Evolutionary conservation across 1,284 basidiomycete genomes (phyloP).

Genomic region (Tylopilus orsonianus): DNA sequence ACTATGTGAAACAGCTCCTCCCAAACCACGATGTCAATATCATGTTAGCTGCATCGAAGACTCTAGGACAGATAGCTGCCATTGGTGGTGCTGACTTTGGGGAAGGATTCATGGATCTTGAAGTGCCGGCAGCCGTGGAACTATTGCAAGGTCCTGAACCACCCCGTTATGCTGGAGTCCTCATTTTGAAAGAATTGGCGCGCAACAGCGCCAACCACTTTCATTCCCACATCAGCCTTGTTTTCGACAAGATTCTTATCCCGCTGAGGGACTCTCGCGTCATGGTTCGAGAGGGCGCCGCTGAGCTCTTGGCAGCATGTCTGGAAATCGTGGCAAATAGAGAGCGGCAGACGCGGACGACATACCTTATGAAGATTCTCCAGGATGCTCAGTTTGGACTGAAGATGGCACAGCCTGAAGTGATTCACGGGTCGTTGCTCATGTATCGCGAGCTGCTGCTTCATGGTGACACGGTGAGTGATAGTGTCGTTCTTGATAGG

Average conservation of each 20-base stretch:
- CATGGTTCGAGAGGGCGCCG: conserved; percentile 87
- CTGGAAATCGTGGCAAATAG: conserved; percentile 80
- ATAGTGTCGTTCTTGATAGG: background rate
- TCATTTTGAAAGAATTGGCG: conserved; percentile 90
- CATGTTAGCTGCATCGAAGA: conserved; percentile 87
- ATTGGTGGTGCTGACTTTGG: conserved; percentile 81
- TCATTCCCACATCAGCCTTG: conserved; percentile 80
- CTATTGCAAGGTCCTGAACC: conserved; percentile 75
- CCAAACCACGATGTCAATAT: conserved; percentile 84
- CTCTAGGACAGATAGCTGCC: conserved; percentile 78
- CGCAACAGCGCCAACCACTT: conserved; percentile 84
- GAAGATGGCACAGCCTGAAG: conserved; percentile 77
- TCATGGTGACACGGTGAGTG: conserved; percentile 87
- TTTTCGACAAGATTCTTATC: conserved; percentile 89
- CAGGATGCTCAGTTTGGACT: conserved; percentile 89
- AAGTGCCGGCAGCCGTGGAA: conserved; percentile 80
- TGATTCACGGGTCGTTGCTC: conserved; percentile 91
- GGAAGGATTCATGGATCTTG: conserved; percentile 84
- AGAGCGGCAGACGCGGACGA: conserved; percentile 65
- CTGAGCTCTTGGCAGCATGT: conserved; percentile 87
- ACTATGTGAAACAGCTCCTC: conserved; percentile 85
- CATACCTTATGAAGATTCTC: conserved; percentile 77
- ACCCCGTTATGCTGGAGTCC: conserved; percentile 79
- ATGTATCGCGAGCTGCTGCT: conserved; percentile 91
- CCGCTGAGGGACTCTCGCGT: conserved; percentile 84